phyloP scores from a whole-genome alignment of 352 stramenopile genomes.

The Pythium sukuiense region DNA sequence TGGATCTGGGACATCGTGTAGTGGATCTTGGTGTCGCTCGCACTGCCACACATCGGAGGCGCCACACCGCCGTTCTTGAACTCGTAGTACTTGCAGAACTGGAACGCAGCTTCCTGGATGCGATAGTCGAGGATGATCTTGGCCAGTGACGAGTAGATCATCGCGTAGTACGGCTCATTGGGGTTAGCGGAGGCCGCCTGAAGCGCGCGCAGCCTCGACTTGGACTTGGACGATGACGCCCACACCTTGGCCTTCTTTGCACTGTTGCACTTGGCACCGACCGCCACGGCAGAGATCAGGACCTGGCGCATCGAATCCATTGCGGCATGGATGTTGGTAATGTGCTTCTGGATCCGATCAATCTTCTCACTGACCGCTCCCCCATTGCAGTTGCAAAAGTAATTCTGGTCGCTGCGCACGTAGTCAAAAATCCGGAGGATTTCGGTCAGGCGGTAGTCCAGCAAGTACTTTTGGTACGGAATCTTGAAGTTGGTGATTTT shows the following conservation, averaged over 20 bases:
- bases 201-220: not conserved
- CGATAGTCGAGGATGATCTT: slow-evolving; percentile 14
- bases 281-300: not conserved
- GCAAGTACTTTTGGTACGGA: too few species aligned
- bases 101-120: slow-evolving; percentile 17
- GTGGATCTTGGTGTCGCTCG: not conserved
- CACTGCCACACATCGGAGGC: slow-evolving; percentile 11
- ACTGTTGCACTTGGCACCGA: not conserved
- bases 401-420: too few species aligned
- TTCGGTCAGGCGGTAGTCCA: too few species aligned
- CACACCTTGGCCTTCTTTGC: not conserved
- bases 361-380: too few species aligned
- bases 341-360: too few species aligned
- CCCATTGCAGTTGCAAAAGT: too few species aligned
- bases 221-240: not conserved
- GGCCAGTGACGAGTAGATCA: slow-evolving; percentile 14
- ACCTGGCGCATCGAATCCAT: not conserved
- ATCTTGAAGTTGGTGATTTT: too few species aligned
- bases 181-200: not conserved
- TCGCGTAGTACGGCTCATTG: slow-evolving; percentile 14
- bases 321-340: too few species aligned
- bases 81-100: slow-evolving; percentile 25
- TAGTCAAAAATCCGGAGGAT: too few species aligned
- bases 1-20: slow-evolving; percentile 18
- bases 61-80: slow-evolving; percentile 16